phyloP scores from a whole-genome alignment of 2,329 filamentous ascomycete species.

The Alternaria infectoria region DNA sequence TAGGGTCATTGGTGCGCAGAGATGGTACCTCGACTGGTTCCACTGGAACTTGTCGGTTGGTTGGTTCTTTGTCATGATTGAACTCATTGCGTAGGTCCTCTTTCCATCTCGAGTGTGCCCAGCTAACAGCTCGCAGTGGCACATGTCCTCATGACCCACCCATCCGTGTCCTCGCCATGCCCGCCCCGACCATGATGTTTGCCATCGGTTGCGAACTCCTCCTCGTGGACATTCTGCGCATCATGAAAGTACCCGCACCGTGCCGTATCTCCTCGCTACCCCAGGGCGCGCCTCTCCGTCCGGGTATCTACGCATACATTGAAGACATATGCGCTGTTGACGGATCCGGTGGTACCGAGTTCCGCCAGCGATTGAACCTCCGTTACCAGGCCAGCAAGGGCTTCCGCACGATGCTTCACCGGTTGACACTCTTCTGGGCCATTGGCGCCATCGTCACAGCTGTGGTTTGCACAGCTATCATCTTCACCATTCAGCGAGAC shows the following conservation, averaged over 20 bases:
- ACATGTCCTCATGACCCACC: constrained; percentile 56
- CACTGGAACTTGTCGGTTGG: constrained; percentile 63
- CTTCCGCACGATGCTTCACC: constrained; percentile 61
- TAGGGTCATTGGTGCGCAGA: constrained; percentile 57
- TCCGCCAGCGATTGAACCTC: constrained; percentile 58
- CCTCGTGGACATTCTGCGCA: constrained; percentile 57
- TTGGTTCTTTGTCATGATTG: constrained; percentile 64
- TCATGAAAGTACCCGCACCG: constrained; percentile 54
- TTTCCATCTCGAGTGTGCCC: neutral
- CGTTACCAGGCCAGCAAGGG: constrained; percentile 61
- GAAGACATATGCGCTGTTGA: constrained; percentile 63
- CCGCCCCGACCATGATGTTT: constrained; percentile 58
- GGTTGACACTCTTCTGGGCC: constrained; percentile 61
- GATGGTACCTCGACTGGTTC: constrained; percentile 61
- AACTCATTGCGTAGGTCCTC: constrained; percentile 57
- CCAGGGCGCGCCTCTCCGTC: constrained; percentile 57
- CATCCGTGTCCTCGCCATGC: constrained; percentile 62
- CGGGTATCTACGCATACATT: constrained; percentile 61
- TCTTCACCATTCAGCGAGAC: constrained; percentile 56
- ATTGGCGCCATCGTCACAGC: constrained; percentile 52
- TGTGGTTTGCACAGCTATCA: constrained; percentile 51
- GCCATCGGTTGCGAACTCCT: constrained; percentile 60
- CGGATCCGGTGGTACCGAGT: constrained; percentile 60
- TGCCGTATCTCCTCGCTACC: constrained; percentile 61
- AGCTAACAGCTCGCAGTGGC: constrained; percentile 43